Conservation (phyloP, 1,139 yeast genomes). For the Candida sp. region DNA sequence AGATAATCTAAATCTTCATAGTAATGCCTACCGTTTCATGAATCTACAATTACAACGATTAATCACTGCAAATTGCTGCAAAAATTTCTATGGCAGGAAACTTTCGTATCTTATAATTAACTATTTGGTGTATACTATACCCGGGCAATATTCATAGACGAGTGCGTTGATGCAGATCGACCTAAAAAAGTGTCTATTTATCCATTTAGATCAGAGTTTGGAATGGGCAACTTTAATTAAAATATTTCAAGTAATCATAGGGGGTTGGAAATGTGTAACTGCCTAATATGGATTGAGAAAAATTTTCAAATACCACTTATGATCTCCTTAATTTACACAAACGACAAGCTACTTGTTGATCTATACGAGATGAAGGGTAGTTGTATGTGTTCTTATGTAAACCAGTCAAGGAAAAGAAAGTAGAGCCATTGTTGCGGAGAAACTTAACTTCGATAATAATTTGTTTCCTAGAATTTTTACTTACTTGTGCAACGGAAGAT, state of each 20-base stretch:
- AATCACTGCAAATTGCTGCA: background rate
- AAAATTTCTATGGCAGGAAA: background rate
- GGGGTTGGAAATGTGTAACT: background rate
- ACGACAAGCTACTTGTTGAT: no score
- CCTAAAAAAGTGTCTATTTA: background rate
- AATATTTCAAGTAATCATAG: background rate
- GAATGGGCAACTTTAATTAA: no score
- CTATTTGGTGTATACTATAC: background rate
- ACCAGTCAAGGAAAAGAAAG: no score
- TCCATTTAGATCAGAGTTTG: background rate
- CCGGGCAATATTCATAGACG: background rate
- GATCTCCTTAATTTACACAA: no score
- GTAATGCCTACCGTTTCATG: background rate
- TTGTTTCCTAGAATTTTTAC: no score
- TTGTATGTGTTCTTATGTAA: no score
- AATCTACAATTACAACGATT: background rate
- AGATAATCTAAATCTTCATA: no score
- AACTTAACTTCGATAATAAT: no score
- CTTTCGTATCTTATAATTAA: background rate
- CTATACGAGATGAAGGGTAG: no score
- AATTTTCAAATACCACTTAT: no score
- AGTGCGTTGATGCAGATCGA: background rate
- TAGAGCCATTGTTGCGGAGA: no score
- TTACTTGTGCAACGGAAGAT: no score
- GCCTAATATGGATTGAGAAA: background rate